Evolutionary conservation across 2,329 filamentous ascomycete species (phyloP).

Genomic region (Lecanicillium sp.): DNA sequence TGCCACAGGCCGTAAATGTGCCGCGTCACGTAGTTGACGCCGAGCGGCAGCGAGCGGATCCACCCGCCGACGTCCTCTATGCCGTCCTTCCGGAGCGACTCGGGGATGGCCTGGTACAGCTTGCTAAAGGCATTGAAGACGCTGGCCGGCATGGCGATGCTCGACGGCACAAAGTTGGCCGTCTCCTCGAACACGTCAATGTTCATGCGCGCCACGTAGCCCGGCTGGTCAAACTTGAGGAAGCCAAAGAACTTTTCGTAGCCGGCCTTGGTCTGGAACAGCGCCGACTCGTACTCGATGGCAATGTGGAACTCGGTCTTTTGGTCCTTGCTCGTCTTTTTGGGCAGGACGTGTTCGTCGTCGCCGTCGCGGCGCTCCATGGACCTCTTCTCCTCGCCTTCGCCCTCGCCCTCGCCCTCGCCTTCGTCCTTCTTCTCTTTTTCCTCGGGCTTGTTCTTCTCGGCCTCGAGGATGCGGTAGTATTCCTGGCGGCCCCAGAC

Average conservation of each 20-base stretch:
- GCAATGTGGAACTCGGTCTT: slow-evolving; percentile 25
- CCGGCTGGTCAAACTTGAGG: slow-evolving; percentile 21
- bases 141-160: slow-evolving; percentile 23
- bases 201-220: slow-evolving; percentile 15
- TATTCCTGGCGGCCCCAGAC: slow-evolving; percentile 35
- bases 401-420: slow-evolving; percentile 5
- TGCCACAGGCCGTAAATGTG: slow-evolving; percentile 17
- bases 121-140: slow-evolving; percentile 20
- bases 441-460: slow-evolving; percentile 13
- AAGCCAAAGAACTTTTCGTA: slow-evolving; percentile 26
- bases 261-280: slow-evolving; percentile 31
- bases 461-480: slow-evolving; percentile 20
- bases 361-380: slow-evolving; percentile 8
- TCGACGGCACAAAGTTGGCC: slow-evolving; percentile 19
- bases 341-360: slow-evolving; percentile 1
- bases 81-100: slow-evolving; percentile 13
- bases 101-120: slow-evolving; percentile 22
- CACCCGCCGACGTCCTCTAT: slow-evolving; percentile 17
- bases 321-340: neutral
- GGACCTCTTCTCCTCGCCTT: neutral
- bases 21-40: slow-evolving; percentile 17
- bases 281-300: slow-evolving; percentile 31
- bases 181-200: slow-evolving; percentile 18
- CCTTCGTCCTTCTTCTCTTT: slow-evolving; percentile 5
- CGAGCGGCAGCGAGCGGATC: slow-evolving; percentile 24